Evolutionary conservation across 169 alveolate genomes (phyloP).

Genomic region (Plasmodium billcollinsi): DNA sequence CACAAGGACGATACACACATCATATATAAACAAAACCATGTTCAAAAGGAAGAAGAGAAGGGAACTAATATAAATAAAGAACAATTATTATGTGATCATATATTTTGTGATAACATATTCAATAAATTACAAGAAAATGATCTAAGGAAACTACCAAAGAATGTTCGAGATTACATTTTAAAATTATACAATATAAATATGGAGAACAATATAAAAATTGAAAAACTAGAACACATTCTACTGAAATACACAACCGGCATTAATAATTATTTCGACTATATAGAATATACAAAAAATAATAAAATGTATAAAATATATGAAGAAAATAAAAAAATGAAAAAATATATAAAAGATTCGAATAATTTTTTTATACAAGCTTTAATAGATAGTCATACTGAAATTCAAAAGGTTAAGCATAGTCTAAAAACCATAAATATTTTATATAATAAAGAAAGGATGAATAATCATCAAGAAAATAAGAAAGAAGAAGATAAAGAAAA

Average conservation of each 20-base stretch:
- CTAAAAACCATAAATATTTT: constrained; percentile 42
- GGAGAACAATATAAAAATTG: neutral
- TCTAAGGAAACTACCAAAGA: too few relatives aligned
- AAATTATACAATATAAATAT: neutral
- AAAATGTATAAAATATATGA: constrained; percentile 37
- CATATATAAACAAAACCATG: neutral
- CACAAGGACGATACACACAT: too few relatives aligned
- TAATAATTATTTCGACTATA: constrained; percentile 44
- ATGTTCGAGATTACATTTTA: neutral
- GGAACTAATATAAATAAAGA: neutral
- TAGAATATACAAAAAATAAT: constrained; percentile 31
- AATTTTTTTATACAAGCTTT: constrained; percentile 25
- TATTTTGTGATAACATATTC: too few relatives aligned
- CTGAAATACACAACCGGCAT: constrained; percentile 35
- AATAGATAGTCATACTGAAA: constrained; percentile 28
- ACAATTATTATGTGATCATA: too few relatives aligned
- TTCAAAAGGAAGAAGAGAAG: neutral
- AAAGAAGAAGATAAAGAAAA: neutral
- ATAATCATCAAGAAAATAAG: neutral
- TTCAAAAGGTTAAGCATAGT: constrained; percentile 46
- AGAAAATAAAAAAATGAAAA: constrained; percentile 54
- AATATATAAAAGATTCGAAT: constrained; percentile 44
- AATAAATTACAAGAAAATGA: too few relatives aligned
- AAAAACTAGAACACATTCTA: constrained; percentile 16
- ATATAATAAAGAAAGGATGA: constrained; percentile 51